phyloP scores from a whole-genome alignment of 2,329 filamentous ascomycete genomes.

The Fusarium clavum region DNA sequence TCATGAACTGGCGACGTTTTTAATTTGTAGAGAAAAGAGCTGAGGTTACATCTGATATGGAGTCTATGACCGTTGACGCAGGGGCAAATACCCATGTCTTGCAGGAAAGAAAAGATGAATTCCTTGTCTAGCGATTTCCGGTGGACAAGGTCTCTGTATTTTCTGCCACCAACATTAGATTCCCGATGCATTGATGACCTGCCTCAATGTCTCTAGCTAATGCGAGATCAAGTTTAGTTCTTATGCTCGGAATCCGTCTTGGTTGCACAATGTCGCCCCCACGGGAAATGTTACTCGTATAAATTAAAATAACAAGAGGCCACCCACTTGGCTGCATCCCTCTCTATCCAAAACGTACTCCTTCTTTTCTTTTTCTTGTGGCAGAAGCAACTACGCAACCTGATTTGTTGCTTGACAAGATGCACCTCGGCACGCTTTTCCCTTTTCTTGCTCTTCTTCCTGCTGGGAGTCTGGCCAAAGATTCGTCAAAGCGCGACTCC shows the following conservation, averaged over 20 bases:
- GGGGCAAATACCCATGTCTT: background rate
- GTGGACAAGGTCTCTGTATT: background rate
- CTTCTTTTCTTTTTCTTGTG: conserved; percentile 6
- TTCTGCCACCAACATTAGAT: background rate
- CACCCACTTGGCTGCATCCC: conserved; percentile 1
- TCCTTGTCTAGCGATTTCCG: background rate
- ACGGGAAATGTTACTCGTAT: background rate
- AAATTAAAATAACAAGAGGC: conserved; percentile 3
- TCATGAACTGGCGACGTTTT: background rate
- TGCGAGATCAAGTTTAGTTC: background rate
- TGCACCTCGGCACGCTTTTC: background rate
- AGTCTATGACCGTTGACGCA: background rate
- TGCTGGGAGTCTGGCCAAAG: background rate
- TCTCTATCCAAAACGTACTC: background rate
- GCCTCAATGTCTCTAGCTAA: background rate
- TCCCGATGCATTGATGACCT: background rate
- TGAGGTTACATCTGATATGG: background rate
- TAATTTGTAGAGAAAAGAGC: background rate
- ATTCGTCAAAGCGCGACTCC: background rate
- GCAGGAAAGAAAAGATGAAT: background rate
- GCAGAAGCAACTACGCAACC: too few species aligned
- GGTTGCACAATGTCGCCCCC: background rate
- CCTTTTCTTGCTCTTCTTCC: conserved; percentile 8
- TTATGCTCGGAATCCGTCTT: background rate
- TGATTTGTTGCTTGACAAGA: background rate